These are phyloP conservation scores for Boletus rubroflammeus DNA, from an alignment of 768 basidiomycete genomes.

Conservation along the genomic window DNA sequence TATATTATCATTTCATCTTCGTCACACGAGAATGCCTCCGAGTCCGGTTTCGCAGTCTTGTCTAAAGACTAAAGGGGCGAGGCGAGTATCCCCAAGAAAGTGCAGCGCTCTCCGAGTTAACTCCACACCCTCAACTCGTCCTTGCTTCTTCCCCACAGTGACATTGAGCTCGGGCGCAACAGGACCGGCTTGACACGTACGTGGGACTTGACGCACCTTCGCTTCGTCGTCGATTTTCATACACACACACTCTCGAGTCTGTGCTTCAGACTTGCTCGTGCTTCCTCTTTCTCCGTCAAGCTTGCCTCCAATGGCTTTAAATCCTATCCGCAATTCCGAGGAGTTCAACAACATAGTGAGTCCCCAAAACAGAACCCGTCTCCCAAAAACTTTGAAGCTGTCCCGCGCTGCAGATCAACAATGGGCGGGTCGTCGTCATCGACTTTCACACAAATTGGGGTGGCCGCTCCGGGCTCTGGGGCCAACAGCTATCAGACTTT, in stretches of 20 bases:
- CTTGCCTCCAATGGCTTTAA: conserved; percentile 13
- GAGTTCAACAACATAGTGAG: conserved; percentile 22
- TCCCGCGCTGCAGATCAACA: conserved; percentile 20
- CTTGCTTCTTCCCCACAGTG: neutral
- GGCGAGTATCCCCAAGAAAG: neutral
- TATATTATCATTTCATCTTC: too few species aligned
- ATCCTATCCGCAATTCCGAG: conserved; percentile 14
- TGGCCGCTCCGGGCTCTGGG: conserved; percentile 6
- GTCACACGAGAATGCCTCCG: neutral
- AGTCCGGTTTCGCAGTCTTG: neutral
- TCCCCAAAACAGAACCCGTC: neutral
- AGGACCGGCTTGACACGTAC: neutral
- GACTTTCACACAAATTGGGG: conserved; percentile 20
- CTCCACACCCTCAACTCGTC: neutral
- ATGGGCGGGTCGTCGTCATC: conserved; percentile 22
- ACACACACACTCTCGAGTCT: neutral
- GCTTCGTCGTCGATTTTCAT: neutral
- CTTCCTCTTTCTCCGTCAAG: neutral
- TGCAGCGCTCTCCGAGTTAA: neutral
- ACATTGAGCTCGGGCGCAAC: neutral
- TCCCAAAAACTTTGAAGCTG: neutral
- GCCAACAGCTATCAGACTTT: conserved; percentile 15
- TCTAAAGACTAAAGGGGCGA: neutral
- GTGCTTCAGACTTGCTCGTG: neutral
- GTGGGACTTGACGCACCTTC: neutral